Conservation (phyloP, 179 eudicot species). For the Monotropa hypopitys region DNA sequence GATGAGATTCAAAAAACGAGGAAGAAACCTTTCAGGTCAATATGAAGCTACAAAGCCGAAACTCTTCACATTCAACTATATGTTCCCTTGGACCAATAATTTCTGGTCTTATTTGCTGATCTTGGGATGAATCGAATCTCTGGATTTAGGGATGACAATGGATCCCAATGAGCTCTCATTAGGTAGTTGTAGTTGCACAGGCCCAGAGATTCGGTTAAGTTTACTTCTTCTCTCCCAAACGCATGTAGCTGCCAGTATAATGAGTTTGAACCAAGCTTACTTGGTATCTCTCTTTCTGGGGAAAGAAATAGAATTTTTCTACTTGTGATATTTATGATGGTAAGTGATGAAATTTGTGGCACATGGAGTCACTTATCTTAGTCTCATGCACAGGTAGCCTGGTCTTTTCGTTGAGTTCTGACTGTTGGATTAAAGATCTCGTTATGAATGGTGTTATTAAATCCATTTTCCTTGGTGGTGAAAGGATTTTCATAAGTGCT, state of each 20-base stretch:
- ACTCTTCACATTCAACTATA: neutral
- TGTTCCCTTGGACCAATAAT: neutral
- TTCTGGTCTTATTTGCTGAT: neutral
- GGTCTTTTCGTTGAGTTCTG: neutral
- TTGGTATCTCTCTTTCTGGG: neutral
- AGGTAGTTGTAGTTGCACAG: neutral
- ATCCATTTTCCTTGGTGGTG: neutral
- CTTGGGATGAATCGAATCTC: neutral
- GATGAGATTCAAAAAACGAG: neutral
- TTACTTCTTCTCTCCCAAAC: neutral
- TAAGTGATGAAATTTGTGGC: neutral
- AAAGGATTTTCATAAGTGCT: neutral
- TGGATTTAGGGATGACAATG: neutral
- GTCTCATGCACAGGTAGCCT: neutral
- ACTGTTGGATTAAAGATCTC: neutral
- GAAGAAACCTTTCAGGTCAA: neutral
- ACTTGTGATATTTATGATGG: neutral
- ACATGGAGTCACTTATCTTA: neutral
- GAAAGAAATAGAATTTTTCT: neutral
- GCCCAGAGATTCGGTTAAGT: neutral
- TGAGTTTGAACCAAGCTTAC: neutral
- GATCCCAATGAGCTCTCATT: neutral
- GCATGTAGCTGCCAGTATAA: neutral
- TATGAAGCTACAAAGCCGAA: neutral
- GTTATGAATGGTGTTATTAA: neutral